phyloP scores from a whole-genome alignment of 164 flowering plant genomes.

The Cinnamomum micranthum region DNA sequence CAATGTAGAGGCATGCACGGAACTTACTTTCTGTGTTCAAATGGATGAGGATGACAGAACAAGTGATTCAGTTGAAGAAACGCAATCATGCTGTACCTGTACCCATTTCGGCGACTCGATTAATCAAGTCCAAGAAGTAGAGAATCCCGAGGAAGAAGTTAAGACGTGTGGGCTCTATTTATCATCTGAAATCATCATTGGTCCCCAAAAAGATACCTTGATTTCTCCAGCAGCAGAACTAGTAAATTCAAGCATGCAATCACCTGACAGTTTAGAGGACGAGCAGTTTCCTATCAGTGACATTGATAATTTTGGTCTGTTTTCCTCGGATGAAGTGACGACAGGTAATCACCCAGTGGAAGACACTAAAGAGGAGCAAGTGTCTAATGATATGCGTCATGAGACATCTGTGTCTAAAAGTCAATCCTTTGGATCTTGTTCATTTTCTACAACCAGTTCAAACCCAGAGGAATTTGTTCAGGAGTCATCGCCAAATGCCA shows the following conservation, averaged over 20 bases:
- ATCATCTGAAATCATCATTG: slow-evolving; percentile 10
- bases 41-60: slow-evolving; percentile 12
- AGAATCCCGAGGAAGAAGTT: slow-evolving; percentile 18
- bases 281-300: slow-evolving; percentile 54
- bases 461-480: slow-evolving; percentile 23
- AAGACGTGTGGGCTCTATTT: slow-evolving; percentile 7
- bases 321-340: slow-evolving; percentile 19
- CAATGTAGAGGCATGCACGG: slow-evolving; percentile 9
- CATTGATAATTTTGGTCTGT: slow-evolving; percentile 27
- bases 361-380: slow-evolving; percentile 24
- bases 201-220: slow-evolving; percentile 11
- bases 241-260: slow-evolving; percentile 8
- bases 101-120: slow-evolving; percentile 16
- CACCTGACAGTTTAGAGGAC: slow-evolving; percentile 36
- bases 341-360: slow-evolving; percentile 16
- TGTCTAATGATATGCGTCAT: slow-evolving; percentile 4
- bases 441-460: not conserved
- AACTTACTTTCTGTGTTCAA: slow-evolving; percentile 7
- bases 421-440: slow-evolving; percentile 3
- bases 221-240: slow-evolving; percentile 1
- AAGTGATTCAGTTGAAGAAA: slow-evolving; percentile 16
- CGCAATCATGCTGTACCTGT: slow-evolving; percentile 6
- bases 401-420: slow-evolving; percentile 11
- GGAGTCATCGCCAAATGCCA: slow-evolving; percentile 18
- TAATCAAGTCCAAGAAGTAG: slow-evolving; percentile 21